These are phyloP conservation scores for Trichophyton verrucosum DNA, from an alignment of 2,329 filamentous ascomycete genomes.

Conservation along the genomic window DNA sequence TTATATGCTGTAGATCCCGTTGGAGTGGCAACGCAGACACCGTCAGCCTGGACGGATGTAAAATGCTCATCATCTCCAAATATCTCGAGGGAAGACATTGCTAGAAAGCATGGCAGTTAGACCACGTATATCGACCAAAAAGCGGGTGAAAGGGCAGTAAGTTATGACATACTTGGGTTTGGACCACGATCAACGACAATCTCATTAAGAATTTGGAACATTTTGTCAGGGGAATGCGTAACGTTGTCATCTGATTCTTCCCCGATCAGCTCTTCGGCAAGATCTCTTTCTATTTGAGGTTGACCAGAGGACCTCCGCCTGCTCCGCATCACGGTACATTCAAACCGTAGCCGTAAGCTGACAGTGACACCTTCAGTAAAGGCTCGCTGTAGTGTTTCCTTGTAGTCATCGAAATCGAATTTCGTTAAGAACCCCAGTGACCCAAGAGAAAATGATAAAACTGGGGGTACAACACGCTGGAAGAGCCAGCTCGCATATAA, in stretches of 20 bases:
- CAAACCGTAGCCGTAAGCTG: constrained; percentile 75
- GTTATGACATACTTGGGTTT: constrained; percentile 60
- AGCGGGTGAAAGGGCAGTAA: background rate
- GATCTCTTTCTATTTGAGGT: constrained; percentile 41
- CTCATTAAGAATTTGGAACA: constrained; percentile 87
- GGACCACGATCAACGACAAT: constrained; percentile 92
- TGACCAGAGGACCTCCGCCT: constrained; percentile 24
- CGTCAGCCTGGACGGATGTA: constrained; percentile 88
- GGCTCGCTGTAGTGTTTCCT: constrained; percentile 54
- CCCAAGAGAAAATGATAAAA: constrained; percentile 80
- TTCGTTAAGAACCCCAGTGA: constrained; percentile 93
- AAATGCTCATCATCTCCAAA: constrained; percentile 79
- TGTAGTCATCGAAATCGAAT: constrained; percentile 74
- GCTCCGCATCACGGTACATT: constrained; percentile 79
- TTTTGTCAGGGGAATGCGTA: constrained; percentile 73
- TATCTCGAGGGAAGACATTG: constrained; percentile 87
- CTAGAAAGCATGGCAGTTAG: constrained; percentile 30
- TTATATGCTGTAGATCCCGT: constrained; percentile 94
- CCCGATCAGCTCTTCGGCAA: constrained; percentile 72
- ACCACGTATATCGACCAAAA: background rate
- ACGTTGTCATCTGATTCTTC: constrained; percentile 71
- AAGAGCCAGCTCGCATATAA: constrained; percentile 95
- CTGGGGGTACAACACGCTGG: constrained; percentile 84
- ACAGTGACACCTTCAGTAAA: constrained; percentile 80
- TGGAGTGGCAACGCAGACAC: constrained; percentile 84